phyloP scores from a whole-genome alignment of 208 protist species.

The Trypanosoma cruzi region DNA sequence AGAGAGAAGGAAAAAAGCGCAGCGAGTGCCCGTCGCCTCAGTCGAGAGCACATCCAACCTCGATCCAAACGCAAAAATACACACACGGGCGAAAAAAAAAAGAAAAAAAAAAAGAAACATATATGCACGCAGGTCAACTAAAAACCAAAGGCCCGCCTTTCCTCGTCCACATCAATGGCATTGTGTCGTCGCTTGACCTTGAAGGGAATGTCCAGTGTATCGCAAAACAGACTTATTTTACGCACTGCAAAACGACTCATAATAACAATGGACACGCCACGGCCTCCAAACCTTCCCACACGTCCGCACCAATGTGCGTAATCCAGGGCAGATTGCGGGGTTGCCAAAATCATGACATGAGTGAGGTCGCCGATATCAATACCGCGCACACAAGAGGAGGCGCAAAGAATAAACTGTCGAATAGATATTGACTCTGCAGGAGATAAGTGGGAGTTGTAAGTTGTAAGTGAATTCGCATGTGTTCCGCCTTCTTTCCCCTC shows the following conservation, averaged over 20 bases:
- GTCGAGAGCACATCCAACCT: no score
- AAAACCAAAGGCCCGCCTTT: conserved; percentile 39
- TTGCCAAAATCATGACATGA: conserved; percentile 75
- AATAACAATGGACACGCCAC: conserved; percentile 63
- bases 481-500: neutral
- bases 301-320: conserved; percentile 89
- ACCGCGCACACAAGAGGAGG: conserved; percentile 59
- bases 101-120: conserved; percentile 15
- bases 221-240: conserved; percentile 63
- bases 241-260: conserved; percentile 58
- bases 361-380: conserved; percentile 73
- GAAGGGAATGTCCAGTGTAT: conserved; percentile 58
- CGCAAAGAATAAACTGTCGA: conserved; percentile 47
- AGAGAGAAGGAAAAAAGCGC: no score
- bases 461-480: neutral
- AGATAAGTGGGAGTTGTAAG: neutral
- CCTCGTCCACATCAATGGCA: conserved; percentile 52
- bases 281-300: conserved; percentile 72
- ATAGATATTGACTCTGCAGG: neutral
- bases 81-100: conserved; percentile 18
- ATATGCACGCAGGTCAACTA: conserved; percentile 18
- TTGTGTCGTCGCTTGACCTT: conserved; percentile 49
- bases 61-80: conserved; percentile 5
- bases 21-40: no score
- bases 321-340: conserved; percentile 58